These are phyloP conservation scores for Chlamydomonas reinhardtii DNA, from an alignment of 163 green algal genomes.

Conservation along the genomic window DNA sequence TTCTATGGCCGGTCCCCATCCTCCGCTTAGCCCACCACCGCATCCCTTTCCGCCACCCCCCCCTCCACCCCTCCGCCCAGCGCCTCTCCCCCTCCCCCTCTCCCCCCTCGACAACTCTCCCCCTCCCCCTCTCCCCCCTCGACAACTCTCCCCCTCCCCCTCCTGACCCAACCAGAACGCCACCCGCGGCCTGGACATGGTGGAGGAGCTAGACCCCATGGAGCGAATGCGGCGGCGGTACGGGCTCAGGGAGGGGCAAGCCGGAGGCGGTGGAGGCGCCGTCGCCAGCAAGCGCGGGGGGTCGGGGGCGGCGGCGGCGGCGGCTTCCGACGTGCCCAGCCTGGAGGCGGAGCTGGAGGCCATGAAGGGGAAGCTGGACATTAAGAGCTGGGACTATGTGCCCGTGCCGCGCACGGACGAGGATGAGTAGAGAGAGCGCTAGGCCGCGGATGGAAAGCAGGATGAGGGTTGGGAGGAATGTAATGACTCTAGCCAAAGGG, in stretches of 20 bases:
- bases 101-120: too few species aligned
- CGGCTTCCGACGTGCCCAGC: background rate
- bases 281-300: background rate
- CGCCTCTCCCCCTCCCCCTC: too few species aligned
- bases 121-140: too few species aligned
- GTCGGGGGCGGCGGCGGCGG: background rate
- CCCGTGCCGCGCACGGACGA: constrained; percentile 48
- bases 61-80: too few species aligned
- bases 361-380: constrained; percentile 48
- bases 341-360: constrained; percentile 55
- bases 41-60: too few species aligned
- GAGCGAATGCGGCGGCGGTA: constrained; percentile 59
- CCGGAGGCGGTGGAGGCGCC: background rate
- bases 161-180: constrained; percentile 47
- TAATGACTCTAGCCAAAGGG: too few species aligned
- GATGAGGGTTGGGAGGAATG: too few species aligned
- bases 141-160: background rate
- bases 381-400: constrained; percentile 60
- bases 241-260: constrained; percentile 14
- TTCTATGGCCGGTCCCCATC: too few species aligned
- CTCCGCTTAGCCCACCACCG: too few species aligned
- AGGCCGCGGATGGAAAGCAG: too few species aligned
- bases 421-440: constrained; percentile 46
- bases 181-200: constrained; percentile 49
- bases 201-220: constrained; percentile 65